These are phyloP conservation scores for Termitomyces sp. DNA, from an alignment of 768 basidiomycete genomes.

Conservation along the genomic window DNA sequence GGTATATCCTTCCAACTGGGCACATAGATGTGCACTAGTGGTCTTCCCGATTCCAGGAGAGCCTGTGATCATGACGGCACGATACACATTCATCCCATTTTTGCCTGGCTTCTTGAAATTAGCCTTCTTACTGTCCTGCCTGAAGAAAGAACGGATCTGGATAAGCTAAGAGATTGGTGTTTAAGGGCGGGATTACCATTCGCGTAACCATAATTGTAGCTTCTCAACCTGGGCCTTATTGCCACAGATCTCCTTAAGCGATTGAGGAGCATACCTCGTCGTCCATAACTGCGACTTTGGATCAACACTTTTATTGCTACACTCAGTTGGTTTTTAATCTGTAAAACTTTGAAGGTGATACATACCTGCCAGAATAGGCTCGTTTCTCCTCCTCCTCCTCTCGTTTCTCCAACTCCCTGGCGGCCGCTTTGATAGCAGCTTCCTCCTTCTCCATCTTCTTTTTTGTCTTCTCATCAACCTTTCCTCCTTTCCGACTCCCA, in stretches of 20 bases:
- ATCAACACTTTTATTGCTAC: constrained; percentile 34
- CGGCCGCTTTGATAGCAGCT: constrained; percentile 67
- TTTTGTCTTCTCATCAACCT: constrained; percentile 73
- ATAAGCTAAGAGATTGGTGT: not conserved
- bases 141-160: constrained; percentile 25
- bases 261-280: constrained; percentile 87
- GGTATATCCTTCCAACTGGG: constrained; percentile 85
- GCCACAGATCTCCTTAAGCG: constrained; percentile 88
- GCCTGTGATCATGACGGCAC: constrained; percentile 88
- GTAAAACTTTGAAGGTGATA: not conserved
- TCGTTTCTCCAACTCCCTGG: constrained; percentile 73
- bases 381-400: constrained; percentile 53
- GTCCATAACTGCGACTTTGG: constrained; percentile 85
- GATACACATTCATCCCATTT: constrained; percentile 79
- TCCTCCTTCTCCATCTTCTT: constrained; percentile 83
- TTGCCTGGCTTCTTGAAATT: constrained; percentile 96
- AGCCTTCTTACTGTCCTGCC: constrained; percentile 69
- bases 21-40: constrained; percentile 90
- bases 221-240: constrained; percentile 93
- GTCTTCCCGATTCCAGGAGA: constrained; percentile 98
- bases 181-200: constrained; percentile 62
- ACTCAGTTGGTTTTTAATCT: not conserved
- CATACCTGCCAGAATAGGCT: constrained; percentile 19
- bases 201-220: constrained; percentile 79
- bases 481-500: constrained; percentile 57